Evolutionary conservation across 768 basidiomycete species (phyloP).

Genomic region (Boletus pseudo-olivaceus): DNA sequence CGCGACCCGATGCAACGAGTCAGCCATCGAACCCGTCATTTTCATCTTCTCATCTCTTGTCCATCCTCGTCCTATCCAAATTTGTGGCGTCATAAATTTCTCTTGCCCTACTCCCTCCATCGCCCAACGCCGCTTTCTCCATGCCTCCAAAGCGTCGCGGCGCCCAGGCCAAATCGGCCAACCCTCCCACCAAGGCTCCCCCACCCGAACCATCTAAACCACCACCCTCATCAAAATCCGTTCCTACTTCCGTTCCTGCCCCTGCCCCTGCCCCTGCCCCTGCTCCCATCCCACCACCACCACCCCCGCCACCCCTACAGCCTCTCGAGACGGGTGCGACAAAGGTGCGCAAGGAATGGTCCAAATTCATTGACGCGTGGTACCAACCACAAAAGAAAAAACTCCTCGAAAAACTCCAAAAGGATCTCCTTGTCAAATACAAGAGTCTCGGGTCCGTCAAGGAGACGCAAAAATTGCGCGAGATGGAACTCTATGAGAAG

Average conservation of each 20-base stretch:
- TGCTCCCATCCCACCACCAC: neutral
- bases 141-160: conserved; percentile 33
- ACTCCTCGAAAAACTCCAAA: conserved; percentile 29
- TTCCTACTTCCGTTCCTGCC: conserved; percentile 6
- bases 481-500: conserved; percentile 27
- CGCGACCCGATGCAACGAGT: conserved; percentile 30
- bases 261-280: too few species aligned
- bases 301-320: conserved; percentile 15
- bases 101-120: neutral
- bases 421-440: conserved; percentile 31
- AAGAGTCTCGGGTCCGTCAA: conserved; percentile 23
- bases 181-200: conserved; percentile 6
- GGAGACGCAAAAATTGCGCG: conserved; percentile 28
- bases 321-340: conserved; percentile 19
- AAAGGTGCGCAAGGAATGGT: conserved; percentile 32
- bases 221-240: conserved; percentile 8
- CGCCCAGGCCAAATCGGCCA: conserved; percentile 14
- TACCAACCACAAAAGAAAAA: conserved; percentile 31
- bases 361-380: conserved; percentile 26
- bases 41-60: conserved; percentile 16
- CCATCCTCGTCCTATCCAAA: neutral
- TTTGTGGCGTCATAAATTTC: too few species aligned
- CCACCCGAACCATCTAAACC: conserved; percentile 15
- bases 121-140: too few species aligned
- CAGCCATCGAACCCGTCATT: too few species aligned